Evolutionary conservation across 2,329 filamentous ascomycete species (phyloP).

Genomic region (Chaetomium globosum): DNA sequence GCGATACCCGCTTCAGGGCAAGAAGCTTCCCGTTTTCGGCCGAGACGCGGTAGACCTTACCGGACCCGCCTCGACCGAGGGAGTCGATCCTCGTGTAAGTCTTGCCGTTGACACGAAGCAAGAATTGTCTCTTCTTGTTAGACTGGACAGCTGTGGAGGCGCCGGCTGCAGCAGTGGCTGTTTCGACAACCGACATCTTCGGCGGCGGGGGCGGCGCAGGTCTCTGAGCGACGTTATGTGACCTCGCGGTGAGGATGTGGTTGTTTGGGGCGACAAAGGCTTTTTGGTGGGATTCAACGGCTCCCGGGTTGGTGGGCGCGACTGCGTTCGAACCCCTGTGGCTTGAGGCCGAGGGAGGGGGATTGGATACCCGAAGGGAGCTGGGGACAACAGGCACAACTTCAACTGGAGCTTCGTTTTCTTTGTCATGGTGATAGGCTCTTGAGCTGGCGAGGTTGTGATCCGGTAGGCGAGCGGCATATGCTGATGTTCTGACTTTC

Average conservation of each 20-base stretch:
- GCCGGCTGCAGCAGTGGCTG: conserved; percentile 81
- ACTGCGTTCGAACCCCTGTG: conserved; percentile 57
- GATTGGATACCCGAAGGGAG: neutral
- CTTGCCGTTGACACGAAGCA: conserved; percentile 87
- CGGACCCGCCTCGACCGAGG: conserved; percentile 88
- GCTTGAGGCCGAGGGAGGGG: conserved; percentile 48
- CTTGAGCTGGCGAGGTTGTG: conserved; percentile 56
- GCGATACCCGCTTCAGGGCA: conserved; percentile 87
- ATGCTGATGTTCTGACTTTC: conserved; percentile 39
- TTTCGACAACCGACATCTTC: conserved; percentile 95
- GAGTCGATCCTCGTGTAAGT: conserved; percentile 87
- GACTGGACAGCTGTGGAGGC: conserved; percentile 73
- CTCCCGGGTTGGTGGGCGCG: conserved; percentile 44
- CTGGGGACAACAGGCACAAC: neutral
- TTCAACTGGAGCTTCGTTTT: conserved; percentile 72
- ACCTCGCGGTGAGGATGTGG: conserved; percentile 9
- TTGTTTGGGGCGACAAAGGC: conserved; percentile 64
- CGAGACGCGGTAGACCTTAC: conserved; percentile 93
- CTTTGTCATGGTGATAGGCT: conserved; percentile 74
- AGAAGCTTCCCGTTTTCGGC: conserved; percentile 96
- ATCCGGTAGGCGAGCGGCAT: conserved; percentile 56
- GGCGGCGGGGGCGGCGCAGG: conserved; percentile 76
- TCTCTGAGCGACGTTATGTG: conserved; percentile 50
- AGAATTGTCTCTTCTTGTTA: conserved; percentile 72
- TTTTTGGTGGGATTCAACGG: neutral